Conservation (phyloP, 805 yeast species). For the Starmerella tilneyi region DNA sequence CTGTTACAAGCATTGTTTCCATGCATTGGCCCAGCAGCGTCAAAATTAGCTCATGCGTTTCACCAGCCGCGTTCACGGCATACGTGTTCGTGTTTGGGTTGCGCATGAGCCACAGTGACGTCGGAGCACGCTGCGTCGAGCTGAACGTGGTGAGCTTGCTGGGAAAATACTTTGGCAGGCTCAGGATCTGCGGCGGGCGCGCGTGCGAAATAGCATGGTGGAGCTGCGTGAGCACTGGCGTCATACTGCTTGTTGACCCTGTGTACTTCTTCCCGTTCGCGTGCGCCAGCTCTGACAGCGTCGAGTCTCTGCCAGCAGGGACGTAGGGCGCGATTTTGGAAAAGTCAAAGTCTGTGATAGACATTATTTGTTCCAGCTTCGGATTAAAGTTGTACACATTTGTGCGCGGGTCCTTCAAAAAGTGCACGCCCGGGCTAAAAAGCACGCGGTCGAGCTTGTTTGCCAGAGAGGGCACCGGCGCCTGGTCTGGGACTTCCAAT, state of each 20-base stretch:
- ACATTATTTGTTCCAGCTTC: conserved; percentile 47
- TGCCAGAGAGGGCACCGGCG: conserved; percentile 45
- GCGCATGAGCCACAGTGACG: conserved; percentile 46
- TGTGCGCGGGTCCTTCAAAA: conserved; percentile 66
- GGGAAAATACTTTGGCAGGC: conserved; percentile 39
- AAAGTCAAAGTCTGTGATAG: conserved; percentile 57
- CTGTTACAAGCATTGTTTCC: conserved; percentile 63
- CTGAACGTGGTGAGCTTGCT: conserved; percentile 33
- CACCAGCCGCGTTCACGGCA: conserved; percentile 59
- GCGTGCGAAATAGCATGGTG: conserved; percentile 59
- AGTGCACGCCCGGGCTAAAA: conserved; percentile 74
- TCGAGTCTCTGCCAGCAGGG: conserved; percentile 56
- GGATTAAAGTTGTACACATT: conserved; percentile 60
- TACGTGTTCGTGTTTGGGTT: conserved; percentile 37
- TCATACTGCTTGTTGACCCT: conserved; percentile 85
- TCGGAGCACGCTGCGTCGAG: conserved; percentile 42
- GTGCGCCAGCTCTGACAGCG: conserved; percentile 41
- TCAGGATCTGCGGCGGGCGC: conserved; percentile 42
- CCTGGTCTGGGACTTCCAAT: conserved; percentile 25
- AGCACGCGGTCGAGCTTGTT: conserved; percentile 62
- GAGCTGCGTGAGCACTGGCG: conserved; percentile 60
- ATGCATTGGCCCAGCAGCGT: conserved; percentile 68
- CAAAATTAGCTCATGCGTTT: conserved; percentile 56
- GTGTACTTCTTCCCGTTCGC: conserved; percentile 36
- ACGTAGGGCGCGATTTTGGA: conserved; percentile 46